Evolutionary conservation across 169 alveolate species (phyloP).

Genomic region (Plasmodium gaboni): DNA sequence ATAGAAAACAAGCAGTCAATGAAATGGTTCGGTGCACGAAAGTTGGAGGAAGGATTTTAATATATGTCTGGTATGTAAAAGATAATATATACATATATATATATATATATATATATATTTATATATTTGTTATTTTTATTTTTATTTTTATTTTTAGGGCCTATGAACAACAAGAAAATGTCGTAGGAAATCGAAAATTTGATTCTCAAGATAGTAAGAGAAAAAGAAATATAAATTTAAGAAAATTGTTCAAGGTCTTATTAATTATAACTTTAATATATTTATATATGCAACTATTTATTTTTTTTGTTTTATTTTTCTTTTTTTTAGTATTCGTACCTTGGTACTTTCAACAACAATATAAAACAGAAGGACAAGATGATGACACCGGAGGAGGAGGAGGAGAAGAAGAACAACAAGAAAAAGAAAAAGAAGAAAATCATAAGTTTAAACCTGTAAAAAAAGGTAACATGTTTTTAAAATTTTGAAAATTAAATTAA

Average conservation of each 20-base stretch:
- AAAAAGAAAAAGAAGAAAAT: background rate
- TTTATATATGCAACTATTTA: too few species aligned
- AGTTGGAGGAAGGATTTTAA: slow-evolving; percentile 88
- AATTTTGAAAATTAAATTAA: background rate
- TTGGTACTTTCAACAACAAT: slow-evolving; percentile 91
- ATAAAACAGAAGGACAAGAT: slow-evolving; percentile 76
- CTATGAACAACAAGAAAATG: slow-evolving; percentile 80
- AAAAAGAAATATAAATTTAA: background rate
- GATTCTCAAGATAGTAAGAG: slow-evolving; percentile 89
- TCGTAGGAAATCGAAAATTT: slow-evolving; percentile 89
- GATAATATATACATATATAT: background rate
- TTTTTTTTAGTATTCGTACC: slow-evolving; percentile 87
- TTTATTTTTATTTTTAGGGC: slow-evolving; percentile 83
- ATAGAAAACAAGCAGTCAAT: slow-evolving; percentile 27
- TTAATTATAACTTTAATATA: background rate
- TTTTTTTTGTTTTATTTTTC: background rate
- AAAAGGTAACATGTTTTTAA: slow-evolving; percentile 23
- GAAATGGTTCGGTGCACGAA: slow-evolving; percentile 91
- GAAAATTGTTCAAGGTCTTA: background rate
- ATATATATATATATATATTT: background rate
- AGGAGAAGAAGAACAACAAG: slow-evolving; percentile 13
- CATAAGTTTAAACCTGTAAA: slow-evolving; percentile 7
- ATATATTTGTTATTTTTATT: background rate
- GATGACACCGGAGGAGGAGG: slow-evolving; percentile 19
- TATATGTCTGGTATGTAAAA: slow-evolving; percentile 92